A percentile compares a stretch with the other conserved stretches of the same genome.
Conservation (phyloP, 2,329 filamentous ascomycete genomes). For the Cadophora malorum region DNA sequence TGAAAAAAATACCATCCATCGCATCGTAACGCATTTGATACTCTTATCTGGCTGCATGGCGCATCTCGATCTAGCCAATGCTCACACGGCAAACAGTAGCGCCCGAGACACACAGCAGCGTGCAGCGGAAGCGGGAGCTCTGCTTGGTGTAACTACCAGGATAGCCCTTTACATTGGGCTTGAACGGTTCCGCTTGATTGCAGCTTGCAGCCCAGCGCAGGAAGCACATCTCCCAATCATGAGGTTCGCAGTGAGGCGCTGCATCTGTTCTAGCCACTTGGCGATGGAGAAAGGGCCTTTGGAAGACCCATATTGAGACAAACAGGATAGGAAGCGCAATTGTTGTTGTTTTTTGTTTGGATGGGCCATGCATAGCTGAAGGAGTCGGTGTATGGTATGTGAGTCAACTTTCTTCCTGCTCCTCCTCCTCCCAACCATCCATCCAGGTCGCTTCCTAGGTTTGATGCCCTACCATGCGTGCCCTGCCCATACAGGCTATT, state of each 20-base stretch:
- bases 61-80: slow-evolving; percentile 1
- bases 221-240: slow-evolving; percentile 11
- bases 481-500: slow-evolving; percentile 13
- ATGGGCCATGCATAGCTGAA: background rate
- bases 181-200: slow-evolving; percentile 16
- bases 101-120: slow-evolving; percentile 5
- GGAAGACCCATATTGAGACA: background rate
- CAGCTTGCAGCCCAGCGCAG: slow-evolving; percentile 6
- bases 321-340: background rate
- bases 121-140: slow-evolving; percentile 13
- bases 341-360: slow-evolving; percentile 6
- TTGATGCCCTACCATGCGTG: slow-evolving; percentile 6
- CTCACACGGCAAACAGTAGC: background rate
- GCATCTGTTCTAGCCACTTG: slow-evolving; percentile 9
- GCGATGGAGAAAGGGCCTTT: slow-evolving; percentile 7
- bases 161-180: slow-evolving; percentile 7
- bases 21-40: background rate
- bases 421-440: background rate
- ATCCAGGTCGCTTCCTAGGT: slow-evolving; percentile 4
- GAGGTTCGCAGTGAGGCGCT: background rate
- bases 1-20: background rate
- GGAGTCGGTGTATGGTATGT: slow-evolving; percentile 13
- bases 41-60: slow-evolving; percentile 15
- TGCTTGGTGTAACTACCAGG: slow-evolving; percentile 12
- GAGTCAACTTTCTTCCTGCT: background rate